phyloP scores from a whole-genome alignment of 768 basidiomycete genomes.

The Leccinum fibrillosum region DNA sequence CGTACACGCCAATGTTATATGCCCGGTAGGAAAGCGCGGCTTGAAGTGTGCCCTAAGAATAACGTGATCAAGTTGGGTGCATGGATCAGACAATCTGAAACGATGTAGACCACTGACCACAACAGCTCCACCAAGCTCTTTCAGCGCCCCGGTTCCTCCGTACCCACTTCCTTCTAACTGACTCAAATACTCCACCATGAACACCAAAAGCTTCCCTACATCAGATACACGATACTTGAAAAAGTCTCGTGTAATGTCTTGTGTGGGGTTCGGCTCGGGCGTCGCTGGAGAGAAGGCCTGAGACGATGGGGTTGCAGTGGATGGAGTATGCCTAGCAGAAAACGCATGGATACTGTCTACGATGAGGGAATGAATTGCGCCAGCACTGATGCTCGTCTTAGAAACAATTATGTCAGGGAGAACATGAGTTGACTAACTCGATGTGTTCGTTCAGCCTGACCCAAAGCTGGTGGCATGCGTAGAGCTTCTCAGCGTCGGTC shows the following conservation, averaged over 20 bases:
- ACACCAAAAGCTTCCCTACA: conserved; percentile 64
- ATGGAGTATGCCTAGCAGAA: conserved; percentile 43
- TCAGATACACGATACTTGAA: conserved; percentile 69
- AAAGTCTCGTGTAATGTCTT: conserved; percentile 82
- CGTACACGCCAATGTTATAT: conserved; percentile 72
- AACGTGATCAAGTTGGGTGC: not conserved
- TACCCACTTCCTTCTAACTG: conserved; percentile 25
- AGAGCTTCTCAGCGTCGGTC: conserved; percentile 83
- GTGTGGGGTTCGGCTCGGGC: conserved; percentile 49
- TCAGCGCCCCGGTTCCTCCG: conserved; percentile 24
- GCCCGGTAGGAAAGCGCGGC: conserved; percentile 75
- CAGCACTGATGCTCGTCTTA: conserved; percentile 37
- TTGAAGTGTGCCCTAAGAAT: conserved; percentile 59
- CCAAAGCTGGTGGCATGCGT: conserved; percentile 82
- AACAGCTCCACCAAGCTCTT: conserved; percentile 45
- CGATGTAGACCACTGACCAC: conserved; percentile 46
- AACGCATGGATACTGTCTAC: conserved; percentile 68
- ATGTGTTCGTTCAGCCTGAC: conserved; percentile 65
- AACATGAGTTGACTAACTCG: conserved; percentile 40
- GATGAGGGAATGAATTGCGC: conserved; percentile 59
- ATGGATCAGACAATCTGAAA: not conserved
- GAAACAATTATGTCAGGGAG: not conserved
- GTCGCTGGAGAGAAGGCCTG: conserved; percentile 24
- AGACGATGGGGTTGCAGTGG: conserved; percentile 13
- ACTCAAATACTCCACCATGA: conserved; percentile 40